phyloP scores from a whole-genome alignment of 2,329 filamentous ascomycete species.

The Hymenoscyphus albidus region DNA sequence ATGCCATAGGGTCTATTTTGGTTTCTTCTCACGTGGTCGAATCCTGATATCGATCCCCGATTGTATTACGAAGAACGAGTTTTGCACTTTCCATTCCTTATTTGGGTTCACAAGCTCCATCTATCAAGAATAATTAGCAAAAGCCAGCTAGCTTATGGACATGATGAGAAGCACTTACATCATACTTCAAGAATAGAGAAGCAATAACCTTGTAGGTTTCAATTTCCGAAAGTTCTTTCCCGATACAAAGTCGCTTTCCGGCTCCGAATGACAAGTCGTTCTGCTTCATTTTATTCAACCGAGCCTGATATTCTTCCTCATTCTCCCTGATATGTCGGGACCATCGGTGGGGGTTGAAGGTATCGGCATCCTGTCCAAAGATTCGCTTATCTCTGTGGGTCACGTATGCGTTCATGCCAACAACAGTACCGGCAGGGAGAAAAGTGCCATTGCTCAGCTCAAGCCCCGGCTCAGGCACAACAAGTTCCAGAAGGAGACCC shows the following conservation, averaged over 20 bases:
- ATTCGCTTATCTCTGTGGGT: slow-evolving; percentile 41
- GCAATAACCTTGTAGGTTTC: slow-evolving; percentile 42
- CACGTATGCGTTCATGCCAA: slow-evolving; percentile 34
- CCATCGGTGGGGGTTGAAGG: slow-evolving; percentile 50
- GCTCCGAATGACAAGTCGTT: slow-evolving; percentile 34
- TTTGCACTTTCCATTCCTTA: slow-evolving; percentile 39
- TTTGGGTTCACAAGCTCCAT: slow-evolving; percentile 37
- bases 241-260: slow-evolving; percentile 40
- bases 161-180: slow-evolving; percentile 10
- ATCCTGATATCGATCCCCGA: slow-evolving; percentile 24
- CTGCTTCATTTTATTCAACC: slow-evolving; percentile 15
- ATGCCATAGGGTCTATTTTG: neutral
- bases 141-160: neutral
- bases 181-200: slow-evolving; percentile 21
- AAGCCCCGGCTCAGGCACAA: slow-evolving; percentile 44
- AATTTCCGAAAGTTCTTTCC: slow-evolving; percentile 39
- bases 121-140: slow-evolving; percentile 20
- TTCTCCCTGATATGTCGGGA: slow-evolving; percentile 24
- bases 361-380: slow-evolving; percentile 46
- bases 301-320: slow-evolving; percentile 5
- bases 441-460: slow-evolving; percentile 40
- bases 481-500: slow-evolving; percentile 47
- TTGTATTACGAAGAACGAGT: slow-evolving; percentile 41
- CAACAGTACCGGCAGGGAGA: slow-evolving; percentile 37
- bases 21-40: neutral